These are phyloP conservation scores for Eucalyptus cloeziana DNA, from an alignment of 345 rosid genomes.

Conservation along the genomic window DNA sequence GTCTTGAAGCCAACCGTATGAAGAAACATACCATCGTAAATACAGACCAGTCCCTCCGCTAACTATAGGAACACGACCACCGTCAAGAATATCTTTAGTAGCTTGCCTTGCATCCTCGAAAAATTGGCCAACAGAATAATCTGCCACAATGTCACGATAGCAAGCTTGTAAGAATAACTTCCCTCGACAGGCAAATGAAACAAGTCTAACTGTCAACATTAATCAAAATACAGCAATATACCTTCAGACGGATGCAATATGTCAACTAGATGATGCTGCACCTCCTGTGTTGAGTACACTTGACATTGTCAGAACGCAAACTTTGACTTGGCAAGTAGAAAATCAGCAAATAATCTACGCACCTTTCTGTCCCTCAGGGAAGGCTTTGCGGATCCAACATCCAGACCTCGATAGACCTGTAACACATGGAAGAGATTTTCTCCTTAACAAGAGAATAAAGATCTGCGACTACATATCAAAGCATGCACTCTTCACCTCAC, in stretches of 20 bases:
- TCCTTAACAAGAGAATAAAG: neutral
- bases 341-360: neutral
- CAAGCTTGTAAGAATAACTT: neutral
- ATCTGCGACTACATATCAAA: neutral
- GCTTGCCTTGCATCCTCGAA: slow-evolving; percentile 69
- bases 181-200: neutral
- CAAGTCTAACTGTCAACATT: neutral
- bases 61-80: slow-evolving; percentile 69
- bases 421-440: neutral
- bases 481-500: neutral
- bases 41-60: slow-evolving; percentile 93
- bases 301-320: neutral
- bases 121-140: slow-evolving; percentile 78
- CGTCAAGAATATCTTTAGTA: slow-evolving; percentile 45
- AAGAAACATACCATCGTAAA: slow-evolving; percentile 66
- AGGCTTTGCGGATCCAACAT: slow-evolving; percentile 78
- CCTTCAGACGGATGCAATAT: slow-evolving; percentile 83
- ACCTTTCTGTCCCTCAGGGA: slow-evolving; percentile 67
- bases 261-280: slow-evolving; percentile 82
- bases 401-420: slow-evolving; percentile 86
- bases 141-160: slow-evolving; percentile 16
- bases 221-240: neutral
- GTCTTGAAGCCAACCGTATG: neutral
- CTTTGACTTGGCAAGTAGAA: neutral
- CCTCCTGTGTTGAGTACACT: slow-evolving; percentile 38